These are phyloP conservation scores for Mimosa pudica DNA, from an alignment of 306 rosid genomes.

Conservation along the genomic window DNA sequence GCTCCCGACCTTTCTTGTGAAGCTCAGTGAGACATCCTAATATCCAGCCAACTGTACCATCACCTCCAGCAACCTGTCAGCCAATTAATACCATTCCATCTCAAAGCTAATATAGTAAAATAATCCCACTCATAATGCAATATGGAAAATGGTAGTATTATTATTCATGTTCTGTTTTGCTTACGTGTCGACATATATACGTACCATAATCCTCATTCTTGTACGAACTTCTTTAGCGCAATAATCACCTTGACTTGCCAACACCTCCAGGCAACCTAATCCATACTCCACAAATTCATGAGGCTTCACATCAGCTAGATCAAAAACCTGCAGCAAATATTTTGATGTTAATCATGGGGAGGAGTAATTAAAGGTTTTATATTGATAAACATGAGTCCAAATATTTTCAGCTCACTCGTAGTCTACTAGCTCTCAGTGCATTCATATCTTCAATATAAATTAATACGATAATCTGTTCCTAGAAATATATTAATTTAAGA, in stretches of 20 bases:
- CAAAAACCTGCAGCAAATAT: constrained; percentile 71
- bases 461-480: neutral
- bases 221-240: constrained; percentile 84
- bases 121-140: constrained; percentile 3
- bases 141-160: neutral
- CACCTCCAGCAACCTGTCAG: constrained; percentile 98
- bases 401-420: neutral
- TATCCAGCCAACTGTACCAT: constrained; percentile 99
- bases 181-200: constrained; percentile 25
- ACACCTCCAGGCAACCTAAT: constrained; percentile 76
- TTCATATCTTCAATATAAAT: neutral
- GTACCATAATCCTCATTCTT: constrained; percentile 86
- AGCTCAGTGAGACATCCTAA: constrained; percentile 86
- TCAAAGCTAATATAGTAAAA: constrained; percentile 23
- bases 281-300: constrained; percentile 84
- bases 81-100: constrained; percentile 33
- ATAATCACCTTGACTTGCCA: constrained; percentile 69
- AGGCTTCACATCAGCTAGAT: constrained; percentile 85
- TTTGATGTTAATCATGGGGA: constrained; percentile 8
- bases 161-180: neutral
- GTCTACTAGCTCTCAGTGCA: neutral
- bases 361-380: neutral
- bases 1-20: constrained; percentile 48
- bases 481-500: neutral
- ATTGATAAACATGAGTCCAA: neutral